These are phyloP conservation scores for Penicillium canescens DNA, from an alignment of 495 filamentous ascomycete species.

Conservation along the genomic window DNA sequence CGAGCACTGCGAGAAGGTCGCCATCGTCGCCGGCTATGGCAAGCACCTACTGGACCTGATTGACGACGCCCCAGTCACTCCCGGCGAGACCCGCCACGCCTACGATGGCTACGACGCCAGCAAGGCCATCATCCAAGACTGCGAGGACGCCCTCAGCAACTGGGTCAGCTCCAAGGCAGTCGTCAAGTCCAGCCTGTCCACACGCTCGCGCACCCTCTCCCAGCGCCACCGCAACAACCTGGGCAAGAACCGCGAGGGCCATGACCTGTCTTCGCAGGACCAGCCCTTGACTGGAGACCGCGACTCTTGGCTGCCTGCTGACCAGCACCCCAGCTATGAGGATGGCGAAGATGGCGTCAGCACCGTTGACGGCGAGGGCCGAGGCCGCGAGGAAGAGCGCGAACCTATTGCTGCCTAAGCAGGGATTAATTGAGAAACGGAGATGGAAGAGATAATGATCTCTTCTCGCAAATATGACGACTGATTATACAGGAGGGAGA, in stretches of 20 bases:
- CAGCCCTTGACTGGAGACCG: slow-evolving; percentile 71
- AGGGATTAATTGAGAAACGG: neutral
- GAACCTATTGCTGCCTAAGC: slow-evolving; percentile 33
- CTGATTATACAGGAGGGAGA: slow-evolving; percentile 1
- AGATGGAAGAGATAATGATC: neutral
- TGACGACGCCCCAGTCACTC: slow-evolving; percentile 95
- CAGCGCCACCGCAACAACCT: slow-evolving; percentile 75
- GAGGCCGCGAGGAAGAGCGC: slow-evolving; percentile 64
- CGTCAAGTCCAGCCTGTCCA: slow-evolving; percentile 81
- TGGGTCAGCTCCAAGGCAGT: slow-evolving; percentile 90
- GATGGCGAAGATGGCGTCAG: slow-evolving; percentile 58
- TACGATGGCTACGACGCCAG: slow-evolving; percentile 98
- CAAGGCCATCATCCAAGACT: slow-evolving; percentile 99
- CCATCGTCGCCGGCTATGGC: slow-evolving; percentile 95
- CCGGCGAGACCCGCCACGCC: slow-evolving; percentile 91
- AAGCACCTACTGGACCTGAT: slow-evolving; percentile 95
- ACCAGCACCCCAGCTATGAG: slow-evolving; percentile 69
- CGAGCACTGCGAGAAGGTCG: slow-evolving; percentile 97
- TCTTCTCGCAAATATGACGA: slow-evolving; percentile 16
- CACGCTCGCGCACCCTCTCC: slow-evolving; percentile 80
- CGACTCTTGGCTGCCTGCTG: slow-evolving; percentile 88
- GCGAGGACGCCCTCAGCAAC: slow-evolving; percentile 94
- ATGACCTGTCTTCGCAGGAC: slow-evolving; percentile 86
- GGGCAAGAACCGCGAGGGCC: slow-evolving; percentile 55
- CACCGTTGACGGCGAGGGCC: slow-evolving; percentile 50